Base-by-base conservation (phyloP, 371 early-diverging fungal genomes). In the Phascolomyces articulosus region DNA sequence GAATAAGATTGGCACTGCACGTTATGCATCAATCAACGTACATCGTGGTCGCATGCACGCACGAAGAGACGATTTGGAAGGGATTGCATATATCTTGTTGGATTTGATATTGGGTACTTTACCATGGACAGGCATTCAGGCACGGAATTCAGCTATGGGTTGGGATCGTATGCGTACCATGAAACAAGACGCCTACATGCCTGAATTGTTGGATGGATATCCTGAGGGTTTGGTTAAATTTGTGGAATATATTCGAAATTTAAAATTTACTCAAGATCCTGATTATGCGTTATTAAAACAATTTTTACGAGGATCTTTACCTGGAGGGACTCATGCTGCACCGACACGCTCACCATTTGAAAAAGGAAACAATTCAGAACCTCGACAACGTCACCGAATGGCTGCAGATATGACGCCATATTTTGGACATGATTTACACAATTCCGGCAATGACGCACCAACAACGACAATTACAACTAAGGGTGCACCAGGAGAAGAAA, bases 241-340 rank as follows among this genome's bases (percentile, higher is more conserved):
- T 61, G 75, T 90, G 24, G 84, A 85, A 1, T 96, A 98, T 68
- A 84, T 92, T 1, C 78, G 96, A 61, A 79, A 81, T 41, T 83
- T 98, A 54, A 86, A 84, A 53, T 98, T 96, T 74, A 89, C 91
- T 51, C 95, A 98, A 64, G 85, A 88, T 29, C 99, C 99, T 4
- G 92, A 98, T 73, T 99, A 99, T 75, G 90, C 89, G 31, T 67
- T 78, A 21, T 60, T 87, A 21, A 72, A 83, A 20, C 70, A 66
- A 15, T 66, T 80, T 23, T 63, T 90, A 21, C 63, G 66, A 51
- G 81, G 77, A 0, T 76, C 70, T 3, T 51, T 77, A 1, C 48
- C 73, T 18, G 75, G 71, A 10, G 84, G 80, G 0, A 26, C 21
- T 34, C 67, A 66, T 51, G 55, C 74, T 4, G 44, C 18, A 24